Base-by-base conservation (phyloP, 2,329 filamentous ascomycete genomes). In the Ascochyta fabae region DNA sequence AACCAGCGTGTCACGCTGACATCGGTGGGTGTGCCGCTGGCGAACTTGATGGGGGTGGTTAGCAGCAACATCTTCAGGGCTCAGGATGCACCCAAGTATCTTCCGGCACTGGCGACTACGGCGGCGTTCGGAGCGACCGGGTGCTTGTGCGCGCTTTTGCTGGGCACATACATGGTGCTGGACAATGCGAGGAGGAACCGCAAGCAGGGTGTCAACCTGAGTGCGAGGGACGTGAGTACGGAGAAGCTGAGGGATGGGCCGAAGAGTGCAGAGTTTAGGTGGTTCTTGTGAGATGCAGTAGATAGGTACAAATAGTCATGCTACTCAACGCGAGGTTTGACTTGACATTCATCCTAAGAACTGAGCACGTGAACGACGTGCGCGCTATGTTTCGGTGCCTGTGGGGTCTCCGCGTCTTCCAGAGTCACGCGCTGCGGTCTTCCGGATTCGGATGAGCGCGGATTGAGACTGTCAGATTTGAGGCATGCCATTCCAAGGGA, bases 31-130 rank as follows among this genome's bases (percentile, higher is more conserved):
- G 89, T 93, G 0, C 89, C 90, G 0, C 72, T 91, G 9, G 90
- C 89, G 3, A 93, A 93, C 61, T 71, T 92, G 33, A 92, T 92
- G 87, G 89, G 88, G 4, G 77, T 91, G 0, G 86, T 91, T 0
- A 81, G 81, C 26, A 85, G 83, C 58, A 90, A 91, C 64, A 87
- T 90, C 55, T 91, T 90, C 75, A 79, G 82, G 15, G 78, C 80
- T 35, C 75, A 86, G 62, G 86, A 89, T 66, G 82, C 81, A 9
- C 88, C 88, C 0, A 85, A 88, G 64, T 91, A 90, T 66, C 78
- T 84, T 49, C 86, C 87, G 0, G 88, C 88, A 0, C 73, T 90
- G 38, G 82, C 85, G 34, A 88, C 86, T 0, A 88, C 84, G 3
- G 86, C 86, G 0, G 81, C 80, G 2, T 88, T 88, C 76, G 88